Base-by-base conservation (phyloP, 306 rosid genomes). In the Lathyrus oleraceus region DNA sequence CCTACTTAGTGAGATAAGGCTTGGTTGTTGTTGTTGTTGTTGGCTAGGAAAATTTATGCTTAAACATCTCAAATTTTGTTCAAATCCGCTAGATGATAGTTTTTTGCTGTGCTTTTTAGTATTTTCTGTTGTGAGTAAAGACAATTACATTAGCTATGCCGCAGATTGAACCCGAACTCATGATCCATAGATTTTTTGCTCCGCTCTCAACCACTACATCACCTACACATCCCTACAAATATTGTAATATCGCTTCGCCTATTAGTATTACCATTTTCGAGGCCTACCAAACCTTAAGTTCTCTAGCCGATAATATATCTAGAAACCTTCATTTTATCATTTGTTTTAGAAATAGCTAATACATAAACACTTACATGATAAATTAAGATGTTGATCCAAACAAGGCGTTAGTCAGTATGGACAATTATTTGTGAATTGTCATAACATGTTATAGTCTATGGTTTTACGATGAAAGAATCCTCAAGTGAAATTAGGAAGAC, bases 201-300 rank as follows among this genome's bases (percentile, higher is more conserved):
- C 5, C n/a, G 59, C 59, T 53, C 59, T 53, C 15, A 21, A 53
- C 30, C 4, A 2, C 10, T 48, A 6, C 10, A 15, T 10, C 21
- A 48, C 11, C 6, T 53, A 23, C 30, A 20, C 30, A 21, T 20
- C 20, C 28, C 39, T 57, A 28, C 5, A 27, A 57, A 57, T 57
- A 20, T 53, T 57, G 5, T 57, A 25, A 12, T 57, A 25, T 5
- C 5, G 62, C 14, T 27, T 54, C 17, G 14, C 15, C 36, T 57
- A 21, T 10, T 52, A 4, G n/a, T 20, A 52, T 21, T 30, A 30
- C 35, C 5, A 30, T 0, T 54, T 56, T 27, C n/a, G 39, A 27
- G 38, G 39, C 17, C 19, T 56, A 61, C 72, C 61, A 11, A 77
- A 47, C 32, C 17, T 69, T 77, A 30, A 76, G 42, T 43, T 48